These are phyloP conservation scores for Lactarius psammicola DNA, from an alignment of 768 basidiomycete species.

Conservation along the genomic window DNA sequence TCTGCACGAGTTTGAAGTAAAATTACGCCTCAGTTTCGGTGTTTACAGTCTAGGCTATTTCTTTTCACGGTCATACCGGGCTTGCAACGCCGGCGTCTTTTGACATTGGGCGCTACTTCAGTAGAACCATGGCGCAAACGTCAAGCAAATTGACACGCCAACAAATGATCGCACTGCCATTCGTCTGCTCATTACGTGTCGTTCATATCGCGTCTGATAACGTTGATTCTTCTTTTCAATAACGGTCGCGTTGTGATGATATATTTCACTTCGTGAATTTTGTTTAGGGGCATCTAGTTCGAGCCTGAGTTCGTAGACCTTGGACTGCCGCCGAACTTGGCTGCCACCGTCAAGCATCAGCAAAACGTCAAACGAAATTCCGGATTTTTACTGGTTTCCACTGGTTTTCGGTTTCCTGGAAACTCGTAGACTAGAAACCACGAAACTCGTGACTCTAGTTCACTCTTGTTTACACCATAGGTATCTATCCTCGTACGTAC, in stretches of 20 bases:
- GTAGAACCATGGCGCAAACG: not conserved
- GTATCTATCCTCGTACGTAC: no score
- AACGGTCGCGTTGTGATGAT: no score
- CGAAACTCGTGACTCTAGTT: no score
- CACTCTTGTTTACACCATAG: no score
- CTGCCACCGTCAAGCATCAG: no score
- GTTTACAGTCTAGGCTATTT: not conserved
- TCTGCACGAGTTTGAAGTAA: not conserved
- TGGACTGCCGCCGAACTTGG: no score
- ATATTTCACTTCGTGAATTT: not conserved
- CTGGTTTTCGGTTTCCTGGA: no score
- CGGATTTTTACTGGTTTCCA: no score
- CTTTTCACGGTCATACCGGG: not conserved
- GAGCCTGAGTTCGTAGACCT: no score
- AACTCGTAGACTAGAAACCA: no score
- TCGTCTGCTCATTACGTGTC: slow-evolving; percentile 3
- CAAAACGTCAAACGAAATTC: no score
- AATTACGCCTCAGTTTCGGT: not conserved
- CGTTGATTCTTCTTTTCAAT: not conserved
- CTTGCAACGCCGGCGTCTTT: not conserved
- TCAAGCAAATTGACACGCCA: slow-evolving; percentile 4
- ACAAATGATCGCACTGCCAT: not conserved
- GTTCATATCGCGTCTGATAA: not conserved
- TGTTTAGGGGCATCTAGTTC: not conserved
- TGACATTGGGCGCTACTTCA: not conserved